Base-by-base conservation (phyloP, 805 yeast species). In the Saturnispora hagleri region DNA sequence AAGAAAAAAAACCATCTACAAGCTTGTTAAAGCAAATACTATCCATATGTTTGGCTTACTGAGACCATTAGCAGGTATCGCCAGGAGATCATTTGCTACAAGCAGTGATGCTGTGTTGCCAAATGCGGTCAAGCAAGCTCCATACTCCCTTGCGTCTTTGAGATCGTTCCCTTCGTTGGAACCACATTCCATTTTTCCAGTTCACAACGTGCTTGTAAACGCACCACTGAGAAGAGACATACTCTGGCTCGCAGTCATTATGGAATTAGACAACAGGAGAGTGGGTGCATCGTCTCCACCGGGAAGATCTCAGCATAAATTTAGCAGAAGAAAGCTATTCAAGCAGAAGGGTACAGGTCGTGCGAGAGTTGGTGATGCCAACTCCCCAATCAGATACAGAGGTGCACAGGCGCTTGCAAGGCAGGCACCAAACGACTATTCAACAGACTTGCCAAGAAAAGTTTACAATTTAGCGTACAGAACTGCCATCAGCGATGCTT, bases 361-460 rank as follows among this genome's bases (percentile, higher is more conserved):
- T 55, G 99, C 99, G 50, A 83, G 99, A 75, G 84, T 81, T 51
- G 99, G 99, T 73, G 97, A 90, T 69, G 89, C 86, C 53, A 91
- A 90, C 62, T 88, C 96, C 24, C 99, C 99, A 47, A 85, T 83
- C 44, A 82, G 96, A 71, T 82, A 80, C 62, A 88, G 86, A 62
- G 97, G 96, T 66, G 89, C 91, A 50, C 76, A 84, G 60, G 97
- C 98, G 0, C 80, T 84, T 61, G 97, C 93, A 15, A 83, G 93
- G 65, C 80, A 78, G 51, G 97, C 97, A 3, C 96, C 96, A 47
- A 89, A 86, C 62, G 96, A 91, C 66, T 82, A 84, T 76, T 76
- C 89, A 28, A 84, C 97, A 2, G 80, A 76, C 10, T 74, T 93
- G 59, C 95, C 95, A 22, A 64, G 65, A 35, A 82, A 87, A 64